phyloP scores from a whole-genome alignment of 2,329 filamentous ascomycete genomes.

The Fusarium sp. region DNA sequence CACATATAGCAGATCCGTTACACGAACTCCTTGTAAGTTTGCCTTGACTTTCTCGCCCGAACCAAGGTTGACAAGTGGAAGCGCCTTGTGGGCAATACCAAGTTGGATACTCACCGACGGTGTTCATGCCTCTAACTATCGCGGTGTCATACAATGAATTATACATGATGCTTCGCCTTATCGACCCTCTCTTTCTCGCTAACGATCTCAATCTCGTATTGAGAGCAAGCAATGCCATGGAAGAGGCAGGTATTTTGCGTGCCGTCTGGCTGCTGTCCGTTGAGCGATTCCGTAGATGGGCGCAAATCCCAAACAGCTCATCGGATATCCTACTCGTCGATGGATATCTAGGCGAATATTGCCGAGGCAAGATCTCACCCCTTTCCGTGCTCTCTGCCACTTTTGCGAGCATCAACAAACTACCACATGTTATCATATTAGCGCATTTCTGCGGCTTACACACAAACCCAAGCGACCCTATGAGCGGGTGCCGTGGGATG shows the following conservation, averaged over 20 bases:
- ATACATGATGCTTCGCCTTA: slow-evolving; percentile 1
- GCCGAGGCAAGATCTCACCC: slow-evolving; percentile 11
- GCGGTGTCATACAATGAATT: slow-evolving; percentile 2
- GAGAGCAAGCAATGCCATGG: slow-evolving; percentile 3
- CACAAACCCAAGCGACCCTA: neutral
- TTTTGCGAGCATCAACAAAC: slow-evolving; percentile 3
- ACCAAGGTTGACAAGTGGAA: neutral
- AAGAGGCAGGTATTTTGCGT: neutral
- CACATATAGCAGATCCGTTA: neutral
- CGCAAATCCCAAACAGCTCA: slow-evolving; percentile 1
- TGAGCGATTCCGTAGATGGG: slow-evolving; percentile 3
- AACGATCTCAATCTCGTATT: slow-evolving; percentile 1
- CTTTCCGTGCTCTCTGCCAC: slow-evolving; percentile 9
- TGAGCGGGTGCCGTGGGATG: slow-evolving; percentile 5
- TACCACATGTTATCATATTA: neutral
- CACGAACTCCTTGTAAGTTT: slow-evolving; percentile 1
- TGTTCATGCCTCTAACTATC: neutral
- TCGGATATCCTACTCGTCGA: slow-evolving; percentile 10
- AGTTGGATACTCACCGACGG: neutral
- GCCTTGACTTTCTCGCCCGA: neutral
- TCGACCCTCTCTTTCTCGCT: neutral
- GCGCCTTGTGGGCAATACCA: neutral
- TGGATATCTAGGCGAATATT: slow-evolving; percentile 1
- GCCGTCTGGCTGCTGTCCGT: slow-evolving; percentile 8
- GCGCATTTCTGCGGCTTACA: slow-evolving; percentile 7